These are phyloP conservation scores for Phytophthora palmivora DNA, from an alignment of 352 stramenopile genomes.

Conservation along the genomic window DNA sequence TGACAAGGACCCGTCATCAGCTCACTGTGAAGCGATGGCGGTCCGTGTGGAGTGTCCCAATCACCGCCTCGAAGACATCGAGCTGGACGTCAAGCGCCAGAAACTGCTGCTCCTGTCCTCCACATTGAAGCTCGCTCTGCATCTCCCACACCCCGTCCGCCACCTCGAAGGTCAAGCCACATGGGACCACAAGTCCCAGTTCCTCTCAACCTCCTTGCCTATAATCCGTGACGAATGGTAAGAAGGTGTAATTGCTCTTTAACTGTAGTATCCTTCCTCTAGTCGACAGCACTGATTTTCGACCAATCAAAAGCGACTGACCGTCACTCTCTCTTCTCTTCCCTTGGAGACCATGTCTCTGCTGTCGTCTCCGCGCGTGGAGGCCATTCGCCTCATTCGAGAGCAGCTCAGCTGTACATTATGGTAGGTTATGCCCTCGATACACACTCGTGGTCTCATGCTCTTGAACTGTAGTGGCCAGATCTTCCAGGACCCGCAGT, in stretches of 20 bases:
- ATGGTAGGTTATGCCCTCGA: conserved; percentile 49
- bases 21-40: conserved; percentile 83
- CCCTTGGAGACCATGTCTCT: too few species aligned
- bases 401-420: conserved; percentile 81
- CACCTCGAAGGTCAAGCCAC: conserved; percentile 76
- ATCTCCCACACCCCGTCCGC: conserved; percentile 76
- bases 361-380: conserved; percentile 58
- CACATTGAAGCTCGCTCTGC: conserved; percentile 71
- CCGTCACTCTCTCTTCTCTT: too few species aligned
- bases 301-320: too few species aligned
- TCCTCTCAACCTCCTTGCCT: conserved; percentile 68
- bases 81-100: conserved; percentile 82
- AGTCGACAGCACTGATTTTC: too few species aligned
- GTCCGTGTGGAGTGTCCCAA: conserved; percentile 73
- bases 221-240: conserved; percentile 83
- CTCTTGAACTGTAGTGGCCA: conserved; percentile 42
- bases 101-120: conserved; percentile 77
- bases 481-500: conserved; percentile 87
- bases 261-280: too few species aligned
- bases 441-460: not conserved
- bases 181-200: conserved; percentile 64
- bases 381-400: conserved; percentile 78
- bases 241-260: too few species aligned
- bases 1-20: conserved; percentile 85
- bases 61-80: conserved; percentile 75